Evolutionary conservation across 177 flowering plant genomes (phyloP).

Genomic region (Vitis hybrid): DNA sequence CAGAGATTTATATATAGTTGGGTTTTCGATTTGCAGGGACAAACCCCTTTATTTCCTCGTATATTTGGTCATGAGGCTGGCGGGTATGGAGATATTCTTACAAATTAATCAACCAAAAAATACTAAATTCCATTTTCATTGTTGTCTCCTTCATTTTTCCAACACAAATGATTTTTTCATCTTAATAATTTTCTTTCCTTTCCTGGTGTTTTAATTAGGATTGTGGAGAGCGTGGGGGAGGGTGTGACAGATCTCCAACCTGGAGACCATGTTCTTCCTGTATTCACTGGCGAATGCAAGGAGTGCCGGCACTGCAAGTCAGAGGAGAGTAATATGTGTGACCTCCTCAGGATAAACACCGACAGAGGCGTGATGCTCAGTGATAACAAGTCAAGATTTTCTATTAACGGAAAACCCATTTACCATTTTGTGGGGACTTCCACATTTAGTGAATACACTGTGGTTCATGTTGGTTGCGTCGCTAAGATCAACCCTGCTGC

Average conservation of each 20-base stretch:
- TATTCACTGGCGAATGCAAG: slow-evolving; percentile 60
- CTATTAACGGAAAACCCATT: slow-evolving; percentile 45
- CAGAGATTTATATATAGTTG: too few relatives aligned
- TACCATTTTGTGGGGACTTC: slow-evolving; percentile 50
- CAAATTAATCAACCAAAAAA: neutral
- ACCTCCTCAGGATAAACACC: slow-evolving; percentile 46
- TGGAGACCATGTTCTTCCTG: slow-evolving; percentile 64
- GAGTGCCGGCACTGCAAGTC: slow-evolving; percentile 52
- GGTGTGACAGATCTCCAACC: slow-evolving; percentile 55
- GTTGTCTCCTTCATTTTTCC: neutral
- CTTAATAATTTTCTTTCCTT: neutral
- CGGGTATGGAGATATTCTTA: slow-evolving; percentile 38
- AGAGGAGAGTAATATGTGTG: slow-evolving; percentile 59
- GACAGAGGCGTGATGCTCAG: slow-evolving; percentile 46
- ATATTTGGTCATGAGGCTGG: slow-evolving; percentile 71
- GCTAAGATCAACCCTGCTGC: slow-evolving; percentile 50
- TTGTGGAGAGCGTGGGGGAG: slow-evolving; percentile 65
- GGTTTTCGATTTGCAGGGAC: slow-evolving; percentile 36
- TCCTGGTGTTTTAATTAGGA: slow-evolving; percentile 13
- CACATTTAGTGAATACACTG: slow-evolving; percentile 53
- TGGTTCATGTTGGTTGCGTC: slow-evolving; percentile 43
- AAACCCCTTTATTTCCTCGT: slow-evolving; percentile 57
- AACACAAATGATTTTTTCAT: too few relatives aligned
- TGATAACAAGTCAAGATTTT: slow-evolving; percentile 50
- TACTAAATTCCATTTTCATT: neutral